A percentile compares a stretch with the other conserved stretches of the same genome.
Evolutionary conservation across 805 yeast genomes (phyloP).

Genomic region (Lachancea quebecensis): DNA sequence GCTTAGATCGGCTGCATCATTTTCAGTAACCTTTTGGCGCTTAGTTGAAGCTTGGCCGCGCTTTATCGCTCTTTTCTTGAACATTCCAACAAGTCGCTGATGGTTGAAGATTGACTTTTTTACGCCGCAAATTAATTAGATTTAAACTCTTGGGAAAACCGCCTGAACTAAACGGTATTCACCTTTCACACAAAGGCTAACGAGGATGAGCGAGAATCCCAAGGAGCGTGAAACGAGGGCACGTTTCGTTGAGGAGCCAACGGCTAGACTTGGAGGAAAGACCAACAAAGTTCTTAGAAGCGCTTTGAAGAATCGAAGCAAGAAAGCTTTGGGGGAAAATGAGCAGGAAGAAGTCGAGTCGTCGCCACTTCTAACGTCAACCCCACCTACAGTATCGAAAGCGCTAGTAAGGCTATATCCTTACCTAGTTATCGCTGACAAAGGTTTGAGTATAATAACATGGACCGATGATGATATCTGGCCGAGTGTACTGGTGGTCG

Average conservation of each 20-base stretch:
- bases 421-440: conserved; percentile 66
- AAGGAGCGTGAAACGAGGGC: conserved; percentile 24
- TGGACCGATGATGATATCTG: conserved; percentile 89
- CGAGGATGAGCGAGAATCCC: conserved; percentile 4
- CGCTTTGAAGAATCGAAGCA: conserved; percentile 18
- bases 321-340: conserved; percentile 7
- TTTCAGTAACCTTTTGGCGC: conserved; percentile 8
- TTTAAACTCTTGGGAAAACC: neutral
- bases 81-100: conserved; percentile 12
- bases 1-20: too few relatives aligned
- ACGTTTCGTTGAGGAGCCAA: conserved; percentile 20
- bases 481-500: conserved; percentile 58
- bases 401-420: conserved; percentile 82
- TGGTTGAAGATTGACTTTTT: neutral
- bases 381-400: conserved; percentile 87
- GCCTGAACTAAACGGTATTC: too few relatives aligned
- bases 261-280: conserved; percentile 25
- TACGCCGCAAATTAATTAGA: neutral
- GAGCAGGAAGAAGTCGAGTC: conserved; percentile 33
- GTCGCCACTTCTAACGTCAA: conserved; percentile 77
- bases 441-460: conserved; percentile 63
- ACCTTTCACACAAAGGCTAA: neutral
- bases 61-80: conserved; percentile 20
- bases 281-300: conserved; percentile 23
- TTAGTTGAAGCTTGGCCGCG: conserved; percentile 5